Percentiles rank a stretch among this genome's conserved stretches.
These are phyloP conservation scores for Cafeteria roenbergensis DNA, from an alignment of 108 stramenopile species.

Conservation along the genomic window DNA sequence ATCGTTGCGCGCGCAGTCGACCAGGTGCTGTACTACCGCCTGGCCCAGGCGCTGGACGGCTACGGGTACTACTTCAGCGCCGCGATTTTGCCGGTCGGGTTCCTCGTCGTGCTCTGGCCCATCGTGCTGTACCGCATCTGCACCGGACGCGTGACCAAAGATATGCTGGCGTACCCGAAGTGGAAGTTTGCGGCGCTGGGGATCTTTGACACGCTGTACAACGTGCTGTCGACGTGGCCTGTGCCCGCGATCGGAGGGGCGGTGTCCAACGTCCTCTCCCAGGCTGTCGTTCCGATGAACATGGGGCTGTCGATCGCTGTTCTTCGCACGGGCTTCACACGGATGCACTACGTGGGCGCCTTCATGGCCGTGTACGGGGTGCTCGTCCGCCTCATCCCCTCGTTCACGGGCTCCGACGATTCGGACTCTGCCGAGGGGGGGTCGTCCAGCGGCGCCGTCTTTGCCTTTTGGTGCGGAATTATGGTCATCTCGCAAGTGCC, in stretches of 20 bases:
- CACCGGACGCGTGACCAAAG: neutral
- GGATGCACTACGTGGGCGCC: neutral
- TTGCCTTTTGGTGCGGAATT: neutral
- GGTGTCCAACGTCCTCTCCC: neutral
- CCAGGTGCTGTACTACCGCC: constrained; percentile 6
- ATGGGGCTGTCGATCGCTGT: neutral
- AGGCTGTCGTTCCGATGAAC: constrained; percentile 1
- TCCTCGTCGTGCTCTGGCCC: neutral
- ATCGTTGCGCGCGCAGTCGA: neutral
- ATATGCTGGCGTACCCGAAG: neutral
- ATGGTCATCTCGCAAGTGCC: neutral
- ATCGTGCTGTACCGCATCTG: neutral
- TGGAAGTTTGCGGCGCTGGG: constrained; percentile 2
- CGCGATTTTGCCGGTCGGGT: neutral
- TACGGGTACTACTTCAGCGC: constrained; percentile 1
- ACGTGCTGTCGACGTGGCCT: neutral
- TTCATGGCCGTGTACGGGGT: constrained; percentile 1
- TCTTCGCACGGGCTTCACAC: neutral
- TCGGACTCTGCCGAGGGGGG: neutral
- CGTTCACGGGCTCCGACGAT: neutral
- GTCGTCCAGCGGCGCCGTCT: neutral
- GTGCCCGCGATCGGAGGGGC: neutral
- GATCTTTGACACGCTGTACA: neutral
- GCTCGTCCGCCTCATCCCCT: neutral
- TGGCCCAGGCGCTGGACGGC: neutral